Evolutionary conservation across 208 protist genomes (phyloP), one percentile per base, ranked within the genome.

Genomic region (Novymonas esmeraldas): DNA sequence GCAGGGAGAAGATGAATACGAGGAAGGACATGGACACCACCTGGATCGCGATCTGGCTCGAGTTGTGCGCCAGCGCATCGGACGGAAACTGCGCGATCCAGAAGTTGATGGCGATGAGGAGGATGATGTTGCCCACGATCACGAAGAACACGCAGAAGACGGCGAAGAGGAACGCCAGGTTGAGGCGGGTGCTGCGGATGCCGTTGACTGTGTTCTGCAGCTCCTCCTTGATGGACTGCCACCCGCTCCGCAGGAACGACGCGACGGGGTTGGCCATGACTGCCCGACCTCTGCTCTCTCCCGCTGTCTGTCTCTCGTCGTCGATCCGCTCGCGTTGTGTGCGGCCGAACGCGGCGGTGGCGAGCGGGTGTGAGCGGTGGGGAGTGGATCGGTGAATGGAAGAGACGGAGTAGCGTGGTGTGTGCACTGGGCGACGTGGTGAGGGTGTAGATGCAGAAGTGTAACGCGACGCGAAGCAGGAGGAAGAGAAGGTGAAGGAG

Each of bases 21-120:
- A 94, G 69, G 22, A 94, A 78, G n/a, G 71, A 24, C 62, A 70
- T 73, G 7, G 77, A 55, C 60, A 94, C 76, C 20, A 92, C 80
- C 58, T 92, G 89, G 24, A 90, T 76, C 20, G 85, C 84, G 55
- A 94, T 90, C 64, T 88, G 85, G 34, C 65, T 85, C 20, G 71
- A 79, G 71, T 89, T 85, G 55, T 73, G 68, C 26, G 20, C 49
- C 34, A 67, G 34, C 3, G 62, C 28, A 16, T 82, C 72, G 28
- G 54, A n/a, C 0, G 85, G 83, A 44, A 94, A 87, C 28, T 77
- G 44, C 16, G 34, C 61, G 18, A 92, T 63, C 86, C 89, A 94
- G 58, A 94, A 94, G 77, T 94, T 94, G 49, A 84, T 49, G 9
- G 81, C 51, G 45, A 94, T 90, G 22, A 94, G 78, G 1, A 92